Evolutionary conservation across 352 stramenopile species (phyloP).

Genomic region (Pythium aquatile): DNA sequence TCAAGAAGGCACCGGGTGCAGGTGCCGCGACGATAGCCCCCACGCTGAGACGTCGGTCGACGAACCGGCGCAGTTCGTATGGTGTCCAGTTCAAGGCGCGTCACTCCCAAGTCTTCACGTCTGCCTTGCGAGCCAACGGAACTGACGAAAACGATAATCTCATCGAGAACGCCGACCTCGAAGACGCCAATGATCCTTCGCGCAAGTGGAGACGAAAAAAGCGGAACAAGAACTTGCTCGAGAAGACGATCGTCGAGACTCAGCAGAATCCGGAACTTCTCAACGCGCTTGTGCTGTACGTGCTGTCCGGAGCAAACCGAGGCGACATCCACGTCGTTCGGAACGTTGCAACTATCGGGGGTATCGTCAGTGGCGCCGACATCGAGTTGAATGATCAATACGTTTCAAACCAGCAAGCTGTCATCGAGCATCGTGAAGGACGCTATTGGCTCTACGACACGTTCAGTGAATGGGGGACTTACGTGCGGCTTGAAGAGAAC

Average conservation of each 20-base stretch:
- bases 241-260: conserved; percentile 55
- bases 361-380: conserved; percentile 46
- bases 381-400: conserved; percentile 76
- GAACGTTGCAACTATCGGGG: conserved; percentile 59
- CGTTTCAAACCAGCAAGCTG: conserved; percentile 50
- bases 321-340: conserved; percentile 76
- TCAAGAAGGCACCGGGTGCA: conserved; percentile 10
- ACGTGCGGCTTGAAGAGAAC: conserved; percentile 71
- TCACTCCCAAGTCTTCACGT: conserved; percentile 39
- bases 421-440: conserved; percentile 73
- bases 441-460: conserved; percentile 77
- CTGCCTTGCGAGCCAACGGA: conserved; percentile 10
- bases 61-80: conserved; percentile 21
- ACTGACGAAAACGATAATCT: conserved; percentile 27
- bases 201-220: conserved; percentile 76
- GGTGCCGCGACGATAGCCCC: neutral
- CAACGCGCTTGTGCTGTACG: conserved; percentile 70
- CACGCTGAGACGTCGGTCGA: conserved; percentile 21
- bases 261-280: conserved; percentile 47
- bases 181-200: conserved; percentile 35
- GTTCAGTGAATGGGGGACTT: conserved; percentile 68
- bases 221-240: conserved; percentile 63
- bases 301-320: conserved; percentile 72
- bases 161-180: conserved; percentile 34
- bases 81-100: conserved; percentile 25